Percentiles rank a stretch among this genome's conserved stretches.
Evolutionary conservation across 371 early-diverging fungal species (phyloP).

Genomic region (Blastocladiella emersonii): DNA sequence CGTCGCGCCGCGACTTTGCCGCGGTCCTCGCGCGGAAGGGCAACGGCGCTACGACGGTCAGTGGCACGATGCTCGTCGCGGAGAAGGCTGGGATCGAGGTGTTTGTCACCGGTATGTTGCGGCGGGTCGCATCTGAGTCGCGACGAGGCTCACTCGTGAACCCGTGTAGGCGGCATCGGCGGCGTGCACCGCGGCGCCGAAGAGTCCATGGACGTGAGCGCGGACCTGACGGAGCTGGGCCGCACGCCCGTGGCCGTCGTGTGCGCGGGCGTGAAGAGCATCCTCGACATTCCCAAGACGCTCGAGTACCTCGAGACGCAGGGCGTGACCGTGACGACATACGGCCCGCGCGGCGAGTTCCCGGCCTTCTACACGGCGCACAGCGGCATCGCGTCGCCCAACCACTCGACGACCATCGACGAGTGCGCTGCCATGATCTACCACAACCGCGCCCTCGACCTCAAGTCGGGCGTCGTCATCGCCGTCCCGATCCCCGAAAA

Average conservation of each 20-base stretch:
- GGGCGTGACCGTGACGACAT: slow-evolving; percentile 78
- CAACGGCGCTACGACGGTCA: slow-evolving; percentile 78
- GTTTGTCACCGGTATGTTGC: slow-evolving; percentile 84
- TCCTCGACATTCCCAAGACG: slow-evolving; percentile 77
- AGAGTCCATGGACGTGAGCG: slow-evolving; percentile 67
- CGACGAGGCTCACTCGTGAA: too few relatives aligned
- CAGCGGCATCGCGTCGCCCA: slow-evolving; percentile 55
- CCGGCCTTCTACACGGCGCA: slow-evolving; percentile 80
- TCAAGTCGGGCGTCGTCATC: slow-evolving; percentile 69
- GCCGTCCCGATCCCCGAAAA: slow-evolving; percentile 76
- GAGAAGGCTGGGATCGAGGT: slow-evolving; percentile 66
- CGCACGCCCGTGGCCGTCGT: slow-evolving; percentile 81
- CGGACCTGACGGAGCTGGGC: slow-evolving; percentile 82
- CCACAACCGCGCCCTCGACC: slow-evolving; percentile 45
- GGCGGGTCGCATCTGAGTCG: too few relatives aligned
- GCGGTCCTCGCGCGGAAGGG: slow-evolving; percentile 13
- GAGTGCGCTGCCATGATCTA: slow-evolving; percentile 58
- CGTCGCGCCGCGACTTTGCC: slow-evolving; percentile 73
- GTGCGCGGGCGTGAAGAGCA: slow-evolving; percentile 87
- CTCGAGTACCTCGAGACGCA: slow-evolving; percentile 85
- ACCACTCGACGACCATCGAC: slow-evolving; percentile 32
- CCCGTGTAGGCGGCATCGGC: slow-evolving; percentile 96
- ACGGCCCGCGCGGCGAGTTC: slow-evolving; percentile 45
- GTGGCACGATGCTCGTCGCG: slow-evolving; percentile 75
- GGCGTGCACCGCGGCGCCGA: slow-evolving; percentile 86